Conservation (phyloP, 139 green algal genomes). For the Chlamydomonas applanata region DNA sequence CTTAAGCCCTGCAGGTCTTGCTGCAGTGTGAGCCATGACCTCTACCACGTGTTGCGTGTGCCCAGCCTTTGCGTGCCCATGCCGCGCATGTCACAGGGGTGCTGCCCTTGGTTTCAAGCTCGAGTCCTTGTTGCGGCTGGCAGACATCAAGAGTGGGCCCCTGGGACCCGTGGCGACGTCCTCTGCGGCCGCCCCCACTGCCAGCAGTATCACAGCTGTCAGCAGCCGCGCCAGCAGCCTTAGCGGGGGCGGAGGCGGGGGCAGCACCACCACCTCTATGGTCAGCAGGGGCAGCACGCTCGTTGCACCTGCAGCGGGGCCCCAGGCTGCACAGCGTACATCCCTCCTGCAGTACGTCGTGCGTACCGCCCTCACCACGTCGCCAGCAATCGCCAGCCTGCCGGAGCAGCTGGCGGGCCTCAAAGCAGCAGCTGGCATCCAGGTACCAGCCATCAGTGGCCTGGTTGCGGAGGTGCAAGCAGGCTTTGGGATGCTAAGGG, state of each 20-base stretch:
- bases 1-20: too few relatives aligned
- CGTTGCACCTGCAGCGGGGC: background rate
- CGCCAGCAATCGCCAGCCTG: constrained; percentile 33
- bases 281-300: background rate
- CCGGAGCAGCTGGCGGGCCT: constrained; percentile 40
- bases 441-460: constrained; percentile 46
- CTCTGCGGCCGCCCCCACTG: constrained; percentile 21
- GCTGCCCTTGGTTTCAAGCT: constrained; percentile 57
- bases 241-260: background rate
- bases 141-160: constrained; percentile 42
- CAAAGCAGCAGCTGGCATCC: constrained; percentile 53
- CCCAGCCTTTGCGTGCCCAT: too few relatives aligned
- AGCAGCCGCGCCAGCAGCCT: background rate
- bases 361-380: constrained; percentile 22
- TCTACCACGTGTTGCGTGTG: too few relatives aligned
- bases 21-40: too few relatives aligned
- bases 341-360: constrained; percentile 80
- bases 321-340: constrained; percentile 53
- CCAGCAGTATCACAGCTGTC: background rate
- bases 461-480: constrained; percentile 52
- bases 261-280: background rate
- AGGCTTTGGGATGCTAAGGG: constrained; percentile 27
- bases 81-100: constrained; percentile 30
- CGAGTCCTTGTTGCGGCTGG: constrained; percentile 52
- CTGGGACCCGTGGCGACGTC: background rate